Conservation (phyloP, 176 grass and related monocot genomes). For the Carex cristatella region DNA sequence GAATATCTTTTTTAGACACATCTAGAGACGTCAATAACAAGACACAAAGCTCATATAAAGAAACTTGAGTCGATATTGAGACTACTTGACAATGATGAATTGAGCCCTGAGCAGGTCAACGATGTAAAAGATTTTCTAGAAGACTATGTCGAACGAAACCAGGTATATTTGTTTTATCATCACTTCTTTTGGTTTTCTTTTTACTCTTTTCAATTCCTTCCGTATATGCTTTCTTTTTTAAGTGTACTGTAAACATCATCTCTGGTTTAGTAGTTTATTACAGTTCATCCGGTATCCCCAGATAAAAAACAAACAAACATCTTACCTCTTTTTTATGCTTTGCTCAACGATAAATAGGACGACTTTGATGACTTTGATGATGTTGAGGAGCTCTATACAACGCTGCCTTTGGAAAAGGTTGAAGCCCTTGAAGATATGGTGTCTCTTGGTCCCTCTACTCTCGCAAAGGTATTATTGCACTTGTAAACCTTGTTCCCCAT, state of each 20-base stretch:
- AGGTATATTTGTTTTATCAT: constrained; percentile 33
- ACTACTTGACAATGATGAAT: constrained; percentile 94
- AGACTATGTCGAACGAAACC: constrained; percentile 98
- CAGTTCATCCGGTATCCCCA: not conserved
- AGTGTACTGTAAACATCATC: constrained; percentile 3
- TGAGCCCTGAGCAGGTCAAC: constrained; percentile 98
- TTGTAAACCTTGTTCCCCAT: not conserved
- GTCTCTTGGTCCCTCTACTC: constrained; percentile 82
- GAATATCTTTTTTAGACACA: constrained; percentile 59
- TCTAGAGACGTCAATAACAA: constrained; percentile 85
- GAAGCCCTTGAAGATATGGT: constrained; percentile 99
- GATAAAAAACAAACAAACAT: not conserved
- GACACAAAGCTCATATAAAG: constrained; percentile 96
- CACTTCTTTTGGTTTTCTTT: constrained; percentile 18
- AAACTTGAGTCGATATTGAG: constrained; percentile 96
- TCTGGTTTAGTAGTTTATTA: not conserved
- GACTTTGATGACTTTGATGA: constrained; percentile 99
- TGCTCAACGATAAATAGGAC: constrained; percentile 48
- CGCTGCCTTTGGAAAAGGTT: constrained; percentile 90
- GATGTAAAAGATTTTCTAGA: constrained; percentile 97
- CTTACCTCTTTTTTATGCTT: constrained; percentile 1
- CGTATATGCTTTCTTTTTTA: not conserved
- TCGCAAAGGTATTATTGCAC: constrained; percentile 61
- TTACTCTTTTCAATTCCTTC: constrained; percentile 5
- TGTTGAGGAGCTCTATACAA: constrained; percentile 80